These are phyloP conservation scores for Fusarium subglutinans DNA, from an alignment of 2,329 filamentous ascomycete species.

Conservation along the genomic window DNA sequence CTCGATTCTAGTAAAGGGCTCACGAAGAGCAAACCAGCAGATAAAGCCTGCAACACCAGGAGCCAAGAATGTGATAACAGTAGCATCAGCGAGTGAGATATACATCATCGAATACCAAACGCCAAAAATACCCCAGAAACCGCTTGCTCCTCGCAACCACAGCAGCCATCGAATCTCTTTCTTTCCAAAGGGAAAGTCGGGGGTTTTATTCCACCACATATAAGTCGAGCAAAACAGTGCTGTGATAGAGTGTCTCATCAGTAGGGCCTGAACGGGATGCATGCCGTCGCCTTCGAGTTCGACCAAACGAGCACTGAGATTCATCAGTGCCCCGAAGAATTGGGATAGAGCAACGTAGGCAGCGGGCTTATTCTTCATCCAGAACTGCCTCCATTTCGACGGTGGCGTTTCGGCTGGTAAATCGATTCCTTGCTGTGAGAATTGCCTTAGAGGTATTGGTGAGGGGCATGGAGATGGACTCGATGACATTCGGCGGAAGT, in stretches of 20 bases:
- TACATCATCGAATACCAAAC: conserved; percentile 77
- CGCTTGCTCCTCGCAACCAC: conserved; percentile 72
- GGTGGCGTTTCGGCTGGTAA: conserved; percentile 15
- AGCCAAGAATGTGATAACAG: conserved; percentile 87
- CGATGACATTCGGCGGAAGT: conserved; percentile 36
- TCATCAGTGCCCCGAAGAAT: conserved; percentile 87
- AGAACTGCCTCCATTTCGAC: conserved; percentile 53
- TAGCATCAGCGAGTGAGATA: conserved; percentile 85
- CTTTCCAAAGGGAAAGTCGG: conserved; percentile 75
- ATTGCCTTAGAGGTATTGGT: conserved; percentile 30
- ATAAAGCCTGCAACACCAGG: conserved; percentile 82
- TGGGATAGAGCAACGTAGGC: conserved; percentile 78
- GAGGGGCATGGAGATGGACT: conserved; percentile 39
- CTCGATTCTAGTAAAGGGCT: conserved; percentile 81
- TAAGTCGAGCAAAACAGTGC: conserved; percentile 72
- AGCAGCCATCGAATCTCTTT: conserved; percentile 74
- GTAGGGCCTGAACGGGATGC: conserved; percentile 86
- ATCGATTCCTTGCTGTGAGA: conserved; percentile 10
- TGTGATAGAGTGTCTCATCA: conserved; percentile 81
- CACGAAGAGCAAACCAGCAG: conserved; percentile 77
- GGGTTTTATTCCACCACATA: conserved; percentile 76
- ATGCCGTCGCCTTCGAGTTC: conserved; percentile 77
- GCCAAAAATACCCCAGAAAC: conserved; percentile 82
- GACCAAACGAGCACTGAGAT: conserved; percentile 79
- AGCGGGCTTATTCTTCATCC: conserved; percentile 75